A percentile compares a stretch with the other conserved stretches of the same genome.
Conservation (phyloP, 2,329 filamentous ascomycete species). For the Aspergillus ochraceus region DNA sequence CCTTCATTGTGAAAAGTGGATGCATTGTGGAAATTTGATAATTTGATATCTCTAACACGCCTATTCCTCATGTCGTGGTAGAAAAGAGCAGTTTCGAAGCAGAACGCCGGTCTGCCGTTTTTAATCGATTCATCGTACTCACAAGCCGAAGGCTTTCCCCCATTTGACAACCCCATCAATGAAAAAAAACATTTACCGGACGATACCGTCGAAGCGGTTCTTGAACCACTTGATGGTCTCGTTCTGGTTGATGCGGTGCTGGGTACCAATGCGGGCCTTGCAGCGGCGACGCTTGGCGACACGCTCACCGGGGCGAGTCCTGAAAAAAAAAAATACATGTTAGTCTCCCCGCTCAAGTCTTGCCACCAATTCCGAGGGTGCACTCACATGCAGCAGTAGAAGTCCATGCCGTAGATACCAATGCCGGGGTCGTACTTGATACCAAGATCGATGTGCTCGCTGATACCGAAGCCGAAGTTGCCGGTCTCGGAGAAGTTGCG, state of each 20-base stretch:
- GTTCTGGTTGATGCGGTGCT: constrained; percentile 88
- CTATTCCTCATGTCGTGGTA: constrained; percentile 40
- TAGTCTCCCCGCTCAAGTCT: constrained; percentile 22
- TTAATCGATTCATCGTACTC: constrained; percentile 35
- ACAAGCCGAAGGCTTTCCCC: constrained; percentile 29
- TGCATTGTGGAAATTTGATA: constrained; percentile 35
- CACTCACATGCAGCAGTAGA: constrained; percentile 98
- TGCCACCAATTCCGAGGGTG: background rate
- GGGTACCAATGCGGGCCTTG: constrained; percentile 81
- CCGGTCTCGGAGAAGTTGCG: constrained; percentile 99
- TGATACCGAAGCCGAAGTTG: constrained; percentile 99
- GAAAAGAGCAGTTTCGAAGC: constrained; percentile 31
- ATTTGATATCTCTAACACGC: constrained; percentile 44
- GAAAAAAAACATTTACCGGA: constrained; percentile 70
- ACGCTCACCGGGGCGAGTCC: constrained; percentile 96
- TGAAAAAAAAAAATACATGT: constrained; percentile 32
- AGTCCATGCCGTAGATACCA: constrained; percentile 99
- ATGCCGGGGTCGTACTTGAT: constrained; percentile 99
- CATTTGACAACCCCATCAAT: constrained; percentile 12
- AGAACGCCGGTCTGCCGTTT: constrained; percentile 23
- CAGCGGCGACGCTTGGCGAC: constrained; percentile 91
- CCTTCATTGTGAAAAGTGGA: constrained; percentile 57
- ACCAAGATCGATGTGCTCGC: constrained; percentile 99
- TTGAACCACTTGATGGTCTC: constrained; percentile 99
- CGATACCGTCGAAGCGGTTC: constrained; percentile 95